A percentile compares a stretch with the other conserved stretches of the same genome.
Evolutionary conservation across 2,329 filamentous ascomycete species (phyloP).

Genomic region (Lithohypha guttulata): DNA sequence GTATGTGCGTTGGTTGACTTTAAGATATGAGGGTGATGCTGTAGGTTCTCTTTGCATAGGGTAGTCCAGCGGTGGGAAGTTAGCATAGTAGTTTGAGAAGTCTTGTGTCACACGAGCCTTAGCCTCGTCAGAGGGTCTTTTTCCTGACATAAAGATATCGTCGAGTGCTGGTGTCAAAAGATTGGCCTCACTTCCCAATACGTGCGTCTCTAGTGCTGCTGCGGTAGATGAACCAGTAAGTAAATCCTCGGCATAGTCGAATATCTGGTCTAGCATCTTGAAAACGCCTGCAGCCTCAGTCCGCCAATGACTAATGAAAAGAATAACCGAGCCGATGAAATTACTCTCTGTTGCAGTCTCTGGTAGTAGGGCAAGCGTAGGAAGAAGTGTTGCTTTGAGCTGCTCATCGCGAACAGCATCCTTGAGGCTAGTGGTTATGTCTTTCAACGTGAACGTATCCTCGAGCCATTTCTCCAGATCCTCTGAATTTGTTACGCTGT

Average conservation of each 20-base stretch:
- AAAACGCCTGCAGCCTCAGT: slow-evolving; percentile 13
- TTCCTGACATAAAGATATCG: slow-evolving; percentile 10
- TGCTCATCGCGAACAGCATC: slow-evolving; percentile 8
- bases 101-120: slow-evolving; percentile 7
- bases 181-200: slow-evolving; percentile 3
- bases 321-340: slow-evolving; percentile 9
- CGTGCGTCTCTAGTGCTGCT: slow-evolving; percentile 1
- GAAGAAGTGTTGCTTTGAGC: slow-evolving; percentile 1
- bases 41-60: slow-evolving; percentile 6
- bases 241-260: slow-evolving; percentile 10
- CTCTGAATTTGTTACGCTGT: slow-evolving; percentile 2
- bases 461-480: slow-evolving; percentile 11
- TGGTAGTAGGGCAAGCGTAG: slow-evolving; percentile 7
- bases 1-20: slow-evolving; percentile 6
- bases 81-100: slow-evolving; percentile 9
- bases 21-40: not conserved
- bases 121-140: not conserved
- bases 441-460: slow-evolving; percentile 9
- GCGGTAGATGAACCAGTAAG: slow-evolving; percentile 2
- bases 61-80: slow-evolving; percentile 8
- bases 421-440: not conserved
- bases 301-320: slow-evolving; percentile 13
- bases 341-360: not conserved
- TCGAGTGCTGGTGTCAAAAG: slow-evolving; percentile 11
- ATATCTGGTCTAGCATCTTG: slow-evolving; percentile 10